Conservation (phyloP, 1,284 basidiomycete genomes). For the Malassezia globosa region DNA sequence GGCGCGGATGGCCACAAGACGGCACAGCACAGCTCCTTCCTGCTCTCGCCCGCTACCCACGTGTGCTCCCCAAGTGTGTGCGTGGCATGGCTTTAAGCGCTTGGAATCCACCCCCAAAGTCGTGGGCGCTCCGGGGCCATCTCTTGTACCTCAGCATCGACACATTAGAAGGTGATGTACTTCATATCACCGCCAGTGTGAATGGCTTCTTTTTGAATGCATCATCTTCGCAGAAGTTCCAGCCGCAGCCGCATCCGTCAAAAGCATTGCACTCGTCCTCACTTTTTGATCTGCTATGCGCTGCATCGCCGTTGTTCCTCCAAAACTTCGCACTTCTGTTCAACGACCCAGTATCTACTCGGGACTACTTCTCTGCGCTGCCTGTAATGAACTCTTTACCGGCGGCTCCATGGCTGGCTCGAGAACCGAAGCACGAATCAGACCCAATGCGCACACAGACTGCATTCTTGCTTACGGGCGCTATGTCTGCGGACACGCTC, state of each 20-base stretch:
- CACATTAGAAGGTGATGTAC: slow-evolving; percentile 53
- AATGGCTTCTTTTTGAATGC: slow-evolving; percentile 54
- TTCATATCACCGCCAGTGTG: slow-evolving; percentile 52
- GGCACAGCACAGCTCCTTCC: slow-evolving; percentile 46
- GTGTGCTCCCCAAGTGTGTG: slow-evolving; percentile 47
- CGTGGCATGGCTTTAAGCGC: slow-evolving; percentile 52
- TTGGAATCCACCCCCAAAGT: slow-evolving; percentile 56
- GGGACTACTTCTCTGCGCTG: slow-evolving; percentile 48
- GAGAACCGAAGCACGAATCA: slow-evolving; percentile 42
- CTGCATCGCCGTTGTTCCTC: slow-evolving; percentile 47
- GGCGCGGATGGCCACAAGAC: slow-evolving; percentile 47
- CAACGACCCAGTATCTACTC: slow-evolving; percentile 39
- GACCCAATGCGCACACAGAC: slow-evolving; percentile 54
- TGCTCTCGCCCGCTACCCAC: slow-evolving; percentile 27
- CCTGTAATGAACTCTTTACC: slow-evolving; percentile 53
- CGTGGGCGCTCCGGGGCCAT: slow-evolving; percentile 52
- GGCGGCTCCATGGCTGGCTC: slow-evolving; percentile 53
- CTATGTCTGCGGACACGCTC: slow-evolving; percentile 50
- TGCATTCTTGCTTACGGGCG: slow-evolving; percentile 54
- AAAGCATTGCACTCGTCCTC: slow-evolving; percentile 48
- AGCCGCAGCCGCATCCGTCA: slow-evolving; percentile 30
- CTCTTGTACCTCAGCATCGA: slow-evolving; percentile 53
- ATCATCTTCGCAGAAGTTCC: slow-evolving; percentile 45
- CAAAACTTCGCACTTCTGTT: slow-evolving; percentile 44
- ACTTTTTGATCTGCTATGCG: slow-evolving; percentile 53